phyloP scores from a whole-genome alignment of 2,329 filamentous ascomycete genomes.

The Fusarium sp. region DNA sequence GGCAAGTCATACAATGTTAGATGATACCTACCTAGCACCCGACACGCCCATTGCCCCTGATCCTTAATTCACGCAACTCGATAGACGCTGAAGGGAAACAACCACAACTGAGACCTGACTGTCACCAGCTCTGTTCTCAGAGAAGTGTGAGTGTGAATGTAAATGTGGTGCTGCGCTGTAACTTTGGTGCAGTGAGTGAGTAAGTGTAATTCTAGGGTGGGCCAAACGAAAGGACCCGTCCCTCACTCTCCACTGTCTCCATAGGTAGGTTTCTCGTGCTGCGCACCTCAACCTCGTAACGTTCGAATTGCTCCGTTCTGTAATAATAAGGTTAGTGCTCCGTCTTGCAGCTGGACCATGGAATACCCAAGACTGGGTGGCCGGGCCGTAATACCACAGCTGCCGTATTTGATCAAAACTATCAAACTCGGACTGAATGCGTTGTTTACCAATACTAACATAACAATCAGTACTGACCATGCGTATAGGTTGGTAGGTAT shows the following conservation, averaged over 20 bases:
- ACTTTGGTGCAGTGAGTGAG: constrained; percentile 4
- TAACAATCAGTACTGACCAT: not conserved
- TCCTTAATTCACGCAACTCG: constrained; percentile 19
- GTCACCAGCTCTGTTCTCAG: constrained; percentile 9
- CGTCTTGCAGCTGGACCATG: not conserved
- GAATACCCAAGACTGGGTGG: constrained; percentile 2
- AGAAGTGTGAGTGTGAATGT: not conserved
- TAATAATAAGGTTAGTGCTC: constrained; percentile 13
- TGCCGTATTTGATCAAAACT: constrained; percentile 16
- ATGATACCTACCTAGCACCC: constrained; percentile 18
- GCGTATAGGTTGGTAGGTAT: not conserved
- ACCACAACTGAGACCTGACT: constrained; percentile 7
- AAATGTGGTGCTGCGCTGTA: not conserved
- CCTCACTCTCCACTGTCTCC: constrained; percentile 1
- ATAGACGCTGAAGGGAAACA: not conserved
- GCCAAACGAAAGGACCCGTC: constrained; percentile 7
- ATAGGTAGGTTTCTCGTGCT: not conserved
- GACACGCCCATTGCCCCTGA: constrained; percentile 13
- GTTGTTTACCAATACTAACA: not conserved
- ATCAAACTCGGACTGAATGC: not conserved
- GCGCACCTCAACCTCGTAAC: not conserved
- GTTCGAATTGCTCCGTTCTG: constrained; percentile 13
- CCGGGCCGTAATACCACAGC: constrained; percentile 16
- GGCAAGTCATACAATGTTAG: constrained; percentile 1
- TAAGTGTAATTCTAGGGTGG: not conserved